Evolutionary conservation across 495 filamentous ascomycete species (phyloP).

Genomic region (Penicillium flavigenum): DNA sequence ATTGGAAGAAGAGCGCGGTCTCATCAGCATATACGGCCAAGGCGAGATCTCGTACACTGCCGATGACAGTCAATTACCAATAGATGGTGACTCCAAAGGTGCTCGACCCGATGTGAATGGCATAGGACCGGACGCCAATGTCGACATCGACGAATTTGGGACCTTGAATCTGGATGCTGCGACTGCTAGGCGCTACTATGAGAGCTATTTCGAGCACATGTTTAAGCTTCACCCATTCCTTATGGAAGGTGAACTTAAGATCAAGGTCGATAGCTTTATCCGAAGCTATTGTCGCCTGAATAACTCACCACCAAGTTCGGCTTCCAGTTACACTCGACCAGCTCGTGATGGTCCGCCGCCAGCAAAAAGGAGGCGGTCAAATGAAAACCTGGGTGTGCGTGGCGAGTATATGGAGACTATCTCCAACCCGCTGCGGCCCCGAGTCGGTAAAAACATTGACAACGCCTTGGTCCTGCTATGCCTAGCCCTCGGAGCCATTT

Average conservation of each 20-base stretch:
- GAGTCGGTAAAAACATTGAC: constrained; percentile 45
- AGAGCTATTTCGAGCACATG: constrained; percentile 75
- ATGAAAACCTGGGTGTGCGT: constrained; percentile 28
- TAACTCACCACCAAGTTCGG: constrained; percentile 15
- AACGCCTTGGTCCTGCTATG: constrained; percentile 80
- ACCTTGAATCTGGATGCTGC: constrained; percentile 61
- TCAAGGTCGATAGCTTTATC: constrained; percentile 55
- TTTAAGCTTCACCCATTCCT: constrained; percentile 91
- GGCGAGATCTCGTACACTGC: constrained; percentile 66
- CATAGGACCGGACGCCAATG: constrained; percentile 24
- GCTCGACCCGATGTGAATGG: constrained; percentile 9
- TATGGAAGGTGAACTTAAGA: constrained; percentile 47
- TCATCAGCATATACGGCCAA: constrained; percentile 73
- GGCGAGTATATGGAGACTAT: constrained; percentile 19
- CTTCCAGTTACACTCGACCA: not conserved
- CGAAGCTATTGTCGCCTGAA: constrained; percentile 33
- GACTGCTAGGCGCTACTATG: constrained; percentile 61
- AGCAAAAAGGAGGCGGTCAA: constrained; percentile 48
- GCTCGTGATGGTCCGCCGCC: constrained; percentile 27
- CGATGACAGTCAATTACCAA: constrained; percentile 31
- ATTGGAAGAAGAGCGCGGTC: constrained; percentile 71
- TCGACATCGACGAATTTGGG: constrained; percentile 59
- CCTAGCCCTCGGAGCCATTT: constrained; percentile 83
- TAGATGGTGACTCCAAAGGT: constrained; percentile 15
- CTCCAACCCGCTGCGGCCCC: constrained; percentile 14